Evolutionary conservation across 139 green algal species (phyloP).

Genomic region (Trebouxia sp.): DNA sequence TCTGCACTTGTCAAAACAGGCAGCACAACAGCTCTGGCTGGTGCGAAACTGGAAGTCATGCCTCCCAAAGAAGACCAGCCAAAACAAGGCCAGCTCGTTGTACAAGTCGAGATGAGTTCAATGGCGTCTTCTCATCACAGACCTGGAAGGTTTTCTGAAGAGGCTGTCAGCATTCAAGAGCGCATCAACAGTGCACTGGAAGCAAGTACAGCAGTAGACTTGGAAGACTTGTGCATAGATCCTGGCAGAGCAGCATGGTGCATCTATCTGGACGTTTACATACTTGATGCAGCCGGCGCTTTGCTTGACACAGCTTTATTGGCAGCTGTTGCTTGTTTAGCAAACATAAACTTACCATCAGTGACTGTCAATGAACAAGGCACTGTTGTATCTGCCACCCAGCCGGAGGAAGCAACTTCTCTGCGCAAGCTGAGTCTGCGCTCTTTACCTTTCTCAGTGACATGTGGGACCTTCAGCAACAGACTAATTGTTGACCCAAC

Average conservation of each 20-base stretch:
- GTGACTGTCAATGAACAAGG: conserved; percentile 51
- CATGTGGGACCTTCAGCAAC: neutral
- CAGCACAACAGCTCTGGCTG: conserved; percentile 67
- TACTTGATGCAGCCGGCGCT: conserved; percentile 69
- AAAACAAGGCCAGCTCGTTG: conserved; percentile 46
- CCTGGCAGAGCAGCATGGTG: conserved; percentile 61
- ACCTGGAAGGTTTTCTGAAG: conserved; percentile 36
- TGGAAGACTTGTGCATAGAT: conserved; percentile 67
- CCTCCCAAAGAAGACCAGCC: conserved; percentile 47
- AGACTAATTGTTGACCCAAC: conserved; percentile 68
- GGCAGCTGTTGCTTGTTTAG: conserved; percentile 62
- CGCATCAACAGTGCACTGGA: conserved; percentile 29
- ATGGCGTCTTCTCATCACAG: conserved; percentile 54
- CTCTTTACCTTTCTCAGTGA: conserved; percentile 9
- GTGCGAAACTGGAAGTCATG: conserved; percentile 59
- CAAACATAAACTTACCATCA: conserved; percentile 43
- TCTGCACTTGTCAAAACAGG: conserved; percentile 74
- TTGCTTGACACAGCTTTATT: conserved; percentile 71
- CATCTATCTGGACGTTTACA: conserved; percentile 69
- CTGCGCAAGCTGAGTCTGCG: neutral
- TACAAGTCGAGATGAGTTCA: conserved; percentile 66
- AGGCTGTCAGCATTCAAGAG: conserved; percentile 45
- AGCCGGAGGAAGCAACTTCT: neutral
- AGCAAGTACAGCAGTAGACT: conserved; percentile 40
- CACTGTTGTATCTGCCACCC: conserved; percentile 39